Base-by-base conservation (phyloP, 805 yeast genomes). In the Candida sanyiensis region DNA sequence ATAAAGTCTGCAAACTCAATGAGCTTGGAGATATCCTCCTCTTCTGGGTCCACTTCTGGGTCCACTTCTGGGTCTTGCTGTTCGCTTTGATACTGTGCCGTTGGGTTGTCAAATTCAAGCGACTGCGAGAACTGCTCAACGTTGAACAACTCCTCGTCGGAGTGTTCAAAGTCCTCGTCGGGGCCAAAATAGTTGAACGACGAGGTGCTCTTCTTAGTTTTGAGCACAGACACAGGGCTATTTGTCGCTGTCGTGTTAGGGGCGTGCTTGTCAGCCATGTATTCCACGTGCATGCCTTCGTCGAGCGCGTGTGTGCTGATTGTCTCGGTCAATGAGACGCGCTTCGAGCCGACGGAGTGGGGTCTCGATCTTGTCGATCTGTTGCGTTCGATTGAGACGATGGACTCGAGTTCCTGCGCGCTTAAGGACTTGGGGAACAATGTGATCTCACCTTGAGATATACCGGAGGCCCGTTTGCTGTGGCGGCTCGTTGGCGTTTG, bases 341-440 rank as follows among this genome's bases (percentile, higher is more conserved):
- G 37, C 13, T 18, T 34, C 6, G 65, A 61, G n/a, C 47, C 43
- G 22, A 54, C 42, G 2, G 65, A 59, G 39, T 52, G 56, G 29
- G 62, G 48, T 1, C 83, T 75, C 50, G 83, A 75, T 51, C 64
- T 71, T 1, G 80, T 65, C 0, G 87, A 79, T 52, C 73, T 70
- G 7, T 83, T 73, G 43, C 89, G 68, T 56, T 84, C 94, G 31
- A 84, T 20, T 47, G 64, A 54, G 44, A 81, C 80, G 41, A 84
- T 84, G 33, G 84, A 78, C 47, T 80, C 84, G 9, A 84, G 83
- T 52, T 84, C 94, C 37, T 72, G 75, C 0, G 73, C 66, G 41
- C 71, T 80, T 23, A 84, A 62, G 3, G 77, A 72, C 53, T 79
- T 83, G 0, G 94, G 94, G 56, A 84, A 84, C 19, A 83, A 57